Percentiles rank a stretch among this genome's conserved stretches.
phyloP scores from a whole-genome alignment of 495 filamentous ascomycete species.

The Aspergillus sclerotiicarbonarius region DNA sequence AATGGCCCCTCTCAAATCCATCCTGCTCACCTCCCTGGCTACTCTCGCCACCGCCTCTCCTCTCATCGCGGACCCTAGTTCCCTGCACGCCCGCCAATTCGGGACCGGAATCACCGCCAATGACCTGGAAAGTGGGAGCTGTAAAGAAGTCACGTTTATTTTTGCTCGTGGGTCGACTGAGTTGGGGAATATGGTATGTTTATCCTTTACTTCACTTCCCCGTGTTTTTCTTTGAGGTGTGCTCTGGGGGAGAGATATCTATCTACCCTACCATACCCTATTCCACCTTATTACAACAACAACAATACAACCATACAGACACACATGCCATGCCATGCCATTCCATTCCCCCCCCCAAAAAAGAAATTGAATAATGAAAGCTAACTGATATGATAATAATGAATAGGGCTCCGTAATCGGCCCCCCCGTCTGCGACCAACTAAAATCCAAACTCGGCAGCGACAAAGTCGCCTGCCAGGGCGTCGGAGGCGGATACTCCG shows the following conservation, averaged over 20 bases:
- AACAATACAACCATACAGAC: background rate
- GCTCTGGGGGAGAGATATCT: no score
- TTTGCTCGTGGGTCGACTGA: constrained; percentile 52
- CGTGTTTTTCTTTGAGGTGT: no score
- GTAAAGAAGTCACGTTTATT: constrained; percentile 50
- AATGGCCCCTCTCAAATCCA: constrained; percentile 13
- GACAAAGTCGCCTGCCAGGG: constrained; percentile 34
- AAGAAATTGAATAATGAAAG: no score
- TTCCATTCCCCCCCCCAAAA: background rate
- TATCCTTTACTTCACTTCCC: no score
- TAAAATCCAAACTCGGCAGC: constrained; percentile 29
- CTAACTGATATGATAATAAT: no score
- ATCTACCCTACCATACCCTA: no score
- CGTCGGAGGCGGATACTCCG: constrained; percentile 34
- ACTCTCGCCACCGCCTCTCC: constrained; percentile 19
- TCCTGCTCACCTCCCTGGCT: constrained; percentile 19
- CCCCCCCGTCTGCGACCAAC: constrained; percentile 32
- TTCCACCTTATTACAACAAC: background rate
- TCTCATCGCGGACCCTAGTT: constrained; percentile 5
- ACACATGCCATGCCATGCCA: background rate
- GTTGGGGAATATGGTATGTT: constrained; percentile 49
- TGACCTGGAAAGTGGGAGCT: constrained; percentile 43
- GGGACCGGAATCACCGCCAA: constrained; percentile 18
- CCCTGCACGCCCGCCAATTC: constrained; percentile 16
- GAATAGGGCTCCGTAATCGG: constrained; percentile 43